Evolutionary conservation across 371 early-diverging fungal genomes (phyloP), one percentile per base, ranked within the genome.

Genomic region (Dichotomocladium elegans): DNA sequence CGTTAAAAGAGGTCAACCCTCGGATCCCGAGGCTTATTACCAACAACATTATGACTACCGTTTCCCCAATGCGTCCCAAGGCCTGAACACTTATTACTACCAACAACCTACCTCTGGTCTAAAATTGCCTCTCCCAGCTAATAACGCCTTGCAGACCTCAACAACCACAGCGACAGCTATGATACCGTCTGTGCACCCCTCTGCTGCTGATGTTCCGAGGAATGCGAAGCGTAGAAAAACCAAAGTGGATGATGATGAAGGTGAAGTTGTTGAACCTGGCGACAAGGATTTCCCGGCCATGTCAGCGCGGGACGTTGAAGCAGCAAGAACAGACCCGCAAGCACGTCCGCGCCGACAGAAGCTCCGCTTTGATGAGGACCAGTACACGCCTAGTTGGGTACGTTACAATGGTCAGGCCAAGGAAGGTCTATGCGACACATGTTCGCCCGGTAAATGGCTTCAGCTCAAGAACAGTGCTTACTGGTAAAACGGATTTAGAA

Each of bases 391-490:
- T 3, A 74, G 80, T 47, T 92, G 89, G 90, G 94, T 94, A 4
- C 78, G 95, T 28, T 81, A 78, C 55, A 73, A 72, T 49, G 94
- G 94, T 1, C 86, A 86, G 41, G 68, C 80, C 19, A 91, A 91
- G 64, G 94, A 95, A 60, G 95, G 95, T 0, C 79, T 88, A 46
- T 95, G 95, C 68, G 93, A 93, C 30, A 83, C 86, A 4, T 95
- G 95, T 64, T 65, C 70, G 37, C 91, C 93, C 9, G 92, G 91
- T 4, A 86, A 86, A 62, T 95, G 95, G 94, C 71, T 95, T 29
- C 92, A 95, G 62, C 78, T 95, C 19, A 95, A 95, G 63, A 94
- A 92, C 64, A 90, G 90, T 54, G 94, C 95, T 3, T 95, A 77
- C 55, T 95, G 95, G 95, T 89, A 78, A 58, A 58, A 25, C 25